A percentile compares a stretch with the other conserved stretches of the same genome.
phyloP scores from a whole-genome alignment of 768 basidiomycete genomes.

The Guyanaporus albipodus region DNA sequence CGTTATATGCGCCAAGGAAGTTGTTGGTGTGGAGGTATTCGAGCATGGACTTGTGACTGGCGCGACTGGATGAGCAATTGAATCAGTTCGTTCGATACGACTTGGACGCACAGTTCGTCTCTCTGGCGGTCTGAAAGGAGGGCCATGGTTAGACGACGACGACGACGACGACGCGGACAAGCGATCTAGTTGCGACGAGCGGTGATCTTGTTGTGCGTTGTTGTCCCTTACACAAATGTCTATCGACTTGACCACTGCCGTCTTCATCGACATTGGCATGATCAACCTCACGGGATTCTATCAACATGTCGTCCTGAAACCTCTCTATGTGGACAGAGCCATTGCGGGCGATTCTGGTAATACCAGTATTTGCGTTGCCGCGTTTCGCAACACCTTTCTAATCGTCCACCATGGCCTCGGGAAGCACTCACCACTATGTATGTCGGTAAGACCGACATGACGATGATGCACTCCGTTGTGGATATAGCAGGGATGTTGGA shows the following conservation, averaged over 20 bases:
- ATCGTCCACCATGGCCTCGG: conserved; percentile 32
- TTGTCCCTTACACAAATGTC: conserved; percentile 17
- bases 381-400: conserved; percentile 20
- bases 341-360: conserved; percentile 28
- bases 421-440: conserved; percentile 26
- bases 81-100: neutral
- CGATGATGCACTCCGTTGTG: conserved; percentile 32
- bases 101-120: conserved; percentile 43
- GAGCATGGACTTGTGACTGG: conserved; percentile 76
- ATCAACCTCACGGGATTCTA: conserved; percentile 12
- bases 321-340: conserved; percentile 5
- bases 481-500: conserved; percentile 30
- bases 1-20: conserved; percentile 59
- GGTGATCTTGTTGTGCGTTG: conserved; percentile 32
- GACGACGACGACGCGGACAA: neutral
- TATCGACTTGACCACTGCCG: conserved; percentile 27
- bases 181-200: conserved; percentile 12
- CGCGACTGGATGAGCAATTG: conserved; percentile 16
- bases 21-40: conserved; percentile 70
- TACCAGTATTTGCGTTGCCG: conserved; percentile 20
- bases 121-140: conserved; percentile 44
- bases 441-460: conserved; percentile 31
- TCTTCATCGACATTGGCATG: conserved; percentile 25
- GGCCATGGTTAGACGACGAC: conserved; percentile 29
- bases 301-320: conserved; percentile 22